Evolutionary conservation across 225 moss, liverwort and hornwort genomes (phyloP), one percentile per base, ranked within the genome.

Genomic region (Physcomitrellopsis africana): DNA sequence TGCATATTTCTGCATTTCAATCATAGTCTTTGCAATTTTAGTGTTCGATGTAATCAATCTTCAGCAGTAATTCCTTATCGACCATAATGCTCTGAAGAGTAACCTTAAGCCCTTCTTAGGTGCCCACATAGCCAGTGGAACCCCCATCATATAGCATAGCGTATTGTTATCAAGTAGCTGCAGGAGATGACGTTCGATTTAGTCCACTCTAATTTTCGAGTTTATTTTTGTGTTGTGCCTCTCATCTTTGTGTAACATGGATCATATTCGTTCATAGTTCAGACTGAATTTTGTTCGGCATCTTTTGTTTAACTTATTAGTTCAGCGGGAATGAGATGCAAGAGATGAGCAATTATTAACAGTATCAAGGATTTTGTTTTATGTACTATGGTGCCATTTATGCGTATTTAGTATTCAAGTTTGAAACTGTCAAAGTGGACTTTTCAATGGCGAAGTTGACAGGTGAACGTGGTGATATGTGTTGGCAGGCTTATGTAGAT

Each of bases 401-500:
- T 58, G 2, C 9, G 5, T 58, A 9, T 26, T 58, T 23, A 22
- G 23, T 45, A 49, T 17, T 63, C 0, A 24, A 11, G 51, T 72
- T 23, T 64, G 57, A 42, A 74, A 45, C 49, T 67, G 60, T 53
- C 11, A 29, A 49, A 63, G 68, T 67, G 72, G 51, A 63, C 14
- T 63, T 77, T 20, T 14, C 0, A 12, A 37, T 26, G 70, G 37
- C 64, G 69, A 32, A 46, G 12, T 48, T 84, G 65, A 74, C 22
- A 2, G 63, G 19, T 59, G 65, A 46, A 24, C 43, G 69, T 76
- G 12, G 71, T 19, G 60, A 61, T 52, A 27, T 81, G 55, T 71
- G 70, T 52, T 51, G 83, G 60, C 81, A 99, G 99, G 92, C 89
- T 68, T 92, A 88, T 75, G 99, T 95, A 52, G 99, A 99, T 80